These are phyloP conservation scores for Athelia psychrophila DNA, from an alignment of 1,284 basidiomycete species.

Conservation along the genomic window DNA sequence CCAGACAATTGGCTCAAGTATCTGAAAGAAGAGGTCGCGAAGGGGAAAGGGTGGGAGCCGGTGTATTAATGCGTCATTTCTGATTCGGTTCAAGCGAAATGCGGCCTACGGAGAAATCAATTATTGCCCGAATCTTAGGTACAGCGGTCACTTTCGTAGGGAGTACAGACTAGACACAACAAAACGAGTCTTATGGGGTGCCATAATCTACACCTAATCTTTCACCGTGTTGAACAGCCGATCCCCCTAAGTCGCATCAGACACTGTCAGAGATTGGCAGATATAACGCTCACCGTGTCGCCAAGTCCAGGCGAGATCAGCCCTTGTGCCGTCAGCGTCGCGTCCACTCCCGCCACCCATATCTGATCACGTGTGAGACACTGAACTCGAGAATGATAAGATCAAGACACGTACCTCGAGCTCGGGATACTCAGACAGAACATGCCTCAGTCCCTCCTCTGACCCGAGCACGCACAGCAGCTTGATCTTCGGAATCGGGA, in stretches of 20 bases:
- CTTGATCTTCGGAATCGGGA: constrained; percentile 72
- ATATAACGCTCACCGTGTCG: constrained; percentile 62
- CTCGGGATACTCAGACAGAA: constrained; percentile 69
- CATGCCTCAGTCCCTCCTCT: constrained; percentile 67
- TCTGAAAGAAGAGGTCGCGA: neutral
- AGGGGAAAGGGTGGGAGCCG: neutral
- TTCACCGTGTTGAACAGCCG: constrained; percentile 57
- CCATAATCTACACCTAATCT: neutral
- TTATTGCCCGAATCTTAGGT: no score
- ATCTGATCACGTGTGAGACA: constrained; percentile 47
- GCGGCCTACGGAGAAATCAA: no score
- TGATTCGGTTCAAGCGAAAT: no score
- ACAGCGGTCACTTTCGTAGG: no score
- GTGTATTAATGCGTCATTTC: no score
- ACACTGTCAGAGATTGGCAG: constrained; percentile 1
- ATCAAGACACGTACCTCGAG: constrained; percentile 58
- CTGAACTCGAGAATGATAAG: neutral
- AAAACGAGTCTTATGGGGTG: no score
- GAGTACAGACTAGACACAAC: no score
- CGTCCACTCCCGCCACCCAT: constrained; percentile 82
- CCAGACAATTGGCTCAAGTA: neutral
- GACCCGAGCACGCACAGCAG: constrained; percentile 84
- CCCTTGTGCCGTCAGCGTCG: constrained; percentile 67
- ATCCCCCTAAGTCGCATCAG: constrained; percentile 48
- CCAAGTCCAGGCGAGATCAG: constrained; percentile 87